These are phyloP conservation scores for Entomortierella parvispora DNA, from an alignment of 192 early-diverging fungal species.

Conservation along the genomic window DNA sequence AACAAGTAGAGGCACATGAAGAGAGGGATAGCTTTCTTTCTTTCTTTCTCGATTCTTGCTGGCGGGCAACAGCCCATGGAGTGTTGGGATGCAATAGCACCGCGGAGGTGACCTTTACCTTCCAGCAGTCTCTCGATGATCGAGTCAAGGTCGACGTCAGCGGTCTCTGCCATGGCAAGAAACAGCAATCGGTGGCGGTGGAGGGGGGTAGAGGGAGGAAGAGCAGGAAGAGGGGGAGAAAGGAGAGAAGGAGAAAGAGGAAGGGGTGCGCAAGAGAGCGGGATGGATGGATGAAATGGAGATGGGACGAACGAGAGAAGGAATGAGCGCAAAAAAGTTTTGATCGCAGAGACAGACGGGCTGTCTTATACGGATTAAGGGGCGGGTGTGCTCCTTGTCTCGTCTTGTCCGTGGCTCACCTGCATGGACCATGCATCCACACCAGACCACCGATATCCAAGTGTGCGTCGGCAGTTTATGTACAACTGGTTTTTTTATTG, in stretches of 20 bases:
- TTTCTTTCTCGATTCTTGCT: too few relatives aligned
- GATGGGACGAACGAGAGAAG: not conserved
- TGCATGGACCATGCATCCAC: too few relatives aligned
- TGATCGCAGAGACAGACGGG: too few relatives aligned
- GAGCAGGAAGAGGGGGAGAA: not conserved
- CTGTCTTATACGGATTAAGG: too few relatives aligned
- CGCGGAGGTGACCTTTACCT: slow-evolving; percentile 66
- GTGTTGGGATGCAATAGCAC: slow-evolving; percentile 4
- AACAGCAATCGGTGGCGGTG: too few relatives aligned
- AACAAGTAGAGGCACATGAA: too few relatives aligned
- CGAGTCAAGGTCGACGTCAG: slow-evolving; percentile 84
- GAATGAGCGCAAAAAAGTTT: not conserved
- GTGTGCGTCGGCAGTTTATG: too few relatives aligned
- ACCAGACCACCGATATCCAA: too few relatives aligned
- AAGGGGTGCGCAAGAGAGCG: not conserved
- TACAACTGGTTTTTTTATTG: too few relatives aligned
- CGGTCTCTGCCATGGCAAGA: slow-evolving; percentile 57
- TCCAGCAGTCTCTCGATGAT: slow-evolving; percentile 92
- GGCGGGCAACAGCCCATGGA: not conserved
- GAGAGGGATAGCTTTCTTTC: too few relatives aligned
- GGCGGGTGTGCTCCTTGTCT: too few relatives aligned
- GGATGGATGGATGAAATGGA: not conserved
- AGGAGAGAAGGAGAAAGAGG: not conserved
- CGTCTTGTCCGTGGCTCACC: too few relatives aligned
- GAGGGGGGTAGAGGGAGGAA: not conserved